phyloP scores from a whole-genome alignment of 2,329 filamentous ascomycete species.

The Alternaria sp. region DNA sequence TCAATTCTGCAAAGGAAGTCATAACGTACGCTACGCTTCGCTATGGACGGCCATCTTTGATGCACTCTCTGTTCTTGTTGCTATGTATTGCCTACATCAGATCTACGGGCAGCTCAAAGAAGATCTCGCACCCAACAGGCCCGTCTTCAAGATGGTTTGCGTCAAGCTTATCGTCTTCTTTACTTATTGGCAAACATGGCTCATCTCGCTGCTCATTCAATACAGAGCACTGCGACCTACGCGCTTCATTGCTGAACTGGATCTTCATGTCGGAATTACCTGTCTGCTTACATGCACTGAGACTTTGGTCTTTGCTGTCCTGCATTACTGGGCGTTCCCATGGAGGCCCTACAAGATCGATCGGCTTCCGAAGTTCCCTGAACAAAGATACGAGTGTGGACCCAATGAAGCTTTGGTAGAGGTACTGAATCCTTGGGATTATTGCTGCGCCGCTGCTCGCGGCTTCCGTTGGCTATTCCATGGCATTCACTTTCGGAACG shows the following conservation, averaged over 20 bases:
- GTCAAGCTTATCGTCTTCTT: constrained; percentile 94
- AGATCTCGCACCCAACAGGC: constrained; percentile 71
- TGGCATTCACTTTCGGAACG: constrained; percentile 66
- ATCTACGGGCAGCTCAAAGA: constrained; percentile 80
- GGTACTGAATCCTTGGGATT: constrained; percentile 81
- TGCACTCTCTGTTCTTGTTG: constrained; percentile 74
- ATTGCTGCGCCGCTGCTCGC: constrained; percentile 78
- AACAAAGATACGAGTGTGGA: constrained; percentile 64
- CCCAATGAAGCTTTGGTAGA: constrained; percentile 69
- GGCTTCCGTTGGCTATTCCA: constrained; percentile 82
- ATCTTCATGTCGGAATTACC: constrained; percentile 82
- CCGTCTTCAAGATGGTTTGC: constrained; percentile 80
- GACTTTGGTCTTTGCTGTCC: constrained; percentile 79
- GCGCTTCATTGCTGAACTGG: constrained; percentile 69
- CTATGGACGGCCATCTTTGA: constrained; percentile 82
- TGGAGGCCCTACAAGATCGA: constrained; percentile 70
- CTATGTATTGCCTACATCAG: constrained; percentile 88
- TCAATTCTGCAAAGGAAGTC: constrained; percentile 78
- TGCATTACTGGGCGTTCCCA: constrained; percentile 84
- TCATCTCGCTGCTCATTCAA: constrained; percentile 61
- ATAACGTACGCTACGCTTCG: constrained; percentile 79
- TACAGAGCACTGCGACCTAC: constrained; percentile 69
- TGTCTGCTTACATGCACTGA: constrained; percentile 79
- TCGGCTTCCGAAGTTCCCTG: constrained; percentile 12
- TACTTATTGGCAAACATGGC: constrained; percentile 76